Evolutionary conservation across 75 land plant species (phyloP).

Genomic region (Pseudotsuga menziesii): DNA sequence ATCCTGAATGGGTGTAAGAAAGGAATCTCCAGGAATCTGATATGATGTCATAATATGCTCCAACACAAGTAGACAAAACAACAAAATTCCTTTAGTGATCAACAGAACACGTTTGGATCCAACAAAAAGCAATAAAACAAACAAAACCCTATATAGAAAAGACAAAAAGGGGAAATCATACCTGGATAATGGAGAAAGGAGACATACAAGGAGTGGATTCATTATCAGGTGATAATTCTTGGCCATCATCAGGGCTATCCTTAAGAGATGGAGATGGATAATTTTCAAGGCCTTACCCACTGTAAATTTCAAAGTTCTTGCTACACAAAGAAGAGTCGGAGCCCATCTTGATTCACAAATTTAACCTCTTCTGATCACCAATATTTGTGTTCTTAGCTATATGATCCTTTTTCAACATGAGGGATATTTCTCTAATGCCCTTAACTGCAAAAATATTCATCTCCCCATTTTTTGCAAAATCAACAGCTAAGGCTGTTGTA

Average conservation of each 20-base stretch:
- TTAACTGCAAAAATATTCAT: background rate
- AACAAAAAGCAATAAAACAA: no score
- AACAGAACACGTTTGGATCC: no score
- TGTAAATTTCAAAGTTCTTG: constrained; percentile 68
- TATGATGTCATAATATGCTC: constrained; percentile 80
- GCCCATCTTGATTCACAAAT: constrained; percentile 62
- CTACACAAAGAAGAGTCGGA: constrained; percentile 32
- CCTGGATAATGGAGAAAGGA: constrained; percentile 58
- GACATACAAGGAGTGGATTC: constrained; percentile 37
- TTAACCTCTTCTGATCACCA: constrained; percentile 49
- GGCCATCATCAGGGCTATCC: constrained; percentile 46
- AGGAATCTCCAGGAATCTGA: constrained; percentile 36
- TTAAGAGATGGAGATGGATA: constrained; percentile 63
- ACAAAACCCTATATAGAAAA: background rate
- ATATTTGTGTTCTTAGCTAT: constrained; percentile 14
- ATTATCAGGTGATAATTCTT: constrained; percentile 24
- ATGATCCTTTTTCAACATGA: constrained; percentile 21
- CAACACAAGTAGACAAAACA: constrained; percentile 3
- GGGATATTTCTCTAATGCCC: constrained; percentile 14
- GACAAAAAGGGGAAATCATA: constrained; percentile 8
- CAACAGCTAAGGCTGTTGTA: background rate
- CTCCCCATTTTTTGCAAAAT: constrained; percentile 18
- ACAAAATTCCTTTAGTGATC: background rate
- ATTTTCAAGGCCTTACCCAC: constrained; percentile 63
- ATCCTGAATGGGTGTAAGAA: constrained; percentile 74